Conservation (phyloP, 768 basidiomycete species). For the Phaeolepiota aurea region DNA sequence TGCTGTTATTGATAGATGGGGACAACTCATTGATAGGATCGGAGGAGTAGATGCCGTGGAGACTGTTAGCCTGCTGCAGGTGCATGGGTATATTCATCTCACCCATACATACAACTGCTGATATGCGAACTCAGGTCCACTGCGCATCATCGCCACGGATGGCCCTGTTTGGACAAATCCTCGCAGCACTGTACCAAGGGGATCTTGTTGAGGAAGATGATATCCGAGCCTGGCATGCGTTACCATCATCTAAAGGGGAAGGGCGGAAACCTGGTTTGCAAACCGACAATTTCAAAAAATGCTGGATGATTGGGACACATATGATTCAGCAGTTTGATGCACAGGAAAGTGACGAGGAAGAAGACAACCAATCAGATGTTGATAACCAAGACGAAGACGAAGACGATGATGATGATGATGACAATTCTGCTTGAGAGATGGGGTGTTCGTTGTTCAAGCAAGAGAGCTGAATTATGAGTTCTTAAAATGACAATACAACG, state of each 20-base stretch:
- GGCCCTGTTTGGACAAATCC: conserved; percentile 75
- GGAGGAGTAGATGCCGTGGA: conserved; percentile 80
- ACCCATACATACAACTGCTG: no score
- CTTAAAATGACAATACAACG: neutral
- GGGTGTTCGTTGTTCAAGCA: neutral
- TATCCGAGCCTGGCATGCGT: conserved; percentile 79
- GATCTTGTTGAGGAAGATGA: conserved; percentile 90
- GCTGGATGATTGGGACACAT: conserved; percentile 60
- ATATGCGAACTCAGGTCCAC: conserved; percentile 40
- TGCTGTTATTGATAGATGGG: conserved; percentile 69
- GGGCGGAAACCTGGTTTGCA: conserved; percentile 29
- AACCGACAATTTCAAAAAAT: conserved; percentile 52
- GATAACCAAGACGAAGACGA: conserved; percentile 7
- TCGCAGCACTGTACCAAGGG: conserved; percentile 82
- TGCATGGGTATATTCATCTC: no score
- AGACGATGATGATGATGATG: conserved; percentile 1
- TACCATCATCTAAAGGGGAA: conserved; percentile 44
- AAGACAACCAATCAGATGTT: conserved; percentile 1
- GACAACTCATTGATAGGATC: conserved; percentile 68
- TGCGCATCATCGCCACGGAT: conserved; percentile 57
- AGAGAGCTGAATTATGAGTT: neutral
- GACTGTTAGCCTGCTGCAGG: conserved; percentile 74
- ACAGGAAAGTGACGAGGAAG: conserved; percentile 47
- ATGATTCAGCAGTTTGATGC: conserved; percentile 81
- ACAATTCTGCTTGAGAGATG: conserved; percentile 7